Percentiles rank a stretch among this genome's conserved stretches.
Conservation (phyloP, 176 grass and related monocot genomes). For the Dactylis glomerata region DNA sequence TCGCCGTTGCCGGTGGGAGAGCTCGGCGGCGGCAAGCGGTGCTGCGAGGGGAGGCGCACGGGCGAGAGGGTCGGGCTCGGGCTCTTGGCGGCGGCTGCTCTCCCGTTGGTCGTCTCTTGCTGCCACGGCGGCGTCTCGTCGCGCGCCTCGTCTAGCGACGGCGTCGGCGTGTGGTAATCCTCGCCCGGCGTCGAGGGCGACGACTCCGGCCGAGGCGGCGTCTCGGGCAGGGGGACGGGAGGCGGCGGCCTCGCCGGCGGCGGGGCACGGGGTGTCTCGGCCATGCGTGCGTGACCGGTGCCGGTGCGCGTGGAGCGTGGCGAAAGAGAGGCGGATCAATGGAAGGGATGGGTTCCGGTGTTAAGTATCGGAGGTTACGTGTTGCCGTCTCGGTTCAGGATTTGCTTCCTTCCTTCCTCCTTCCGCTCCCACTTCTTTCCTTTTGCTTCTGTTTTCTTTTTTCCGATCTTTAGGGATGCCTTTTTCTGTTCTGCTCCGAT, state of each 20-base stretch:
- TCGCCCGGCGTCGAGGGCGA: conserved; percentile 29
- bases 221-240: conserved; percentile 5
- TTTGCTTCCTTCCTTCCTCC: conserved; percentile 15
- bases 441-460: not conserved
- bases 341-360: conserved; percentile 9
- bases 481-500: not conserved
- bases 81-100: conserved; percentile 17
- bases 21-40: not conserved
- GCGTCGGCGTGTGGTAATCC: conserved; percentile 42
- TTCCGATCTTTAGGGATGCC: not conserved
- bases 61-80: conserved; percentile 49
- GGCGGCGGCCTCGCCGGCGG: conserved; percentile 42
- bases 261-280: conserved; percentile 24
- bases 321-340: not conserved
- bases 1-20: conserved; percentile 5
- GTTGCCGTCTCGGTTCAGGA: conserved; percentile 12
- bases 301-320: not conserved
- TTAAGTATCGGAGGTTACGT: conserved; percentile 38
- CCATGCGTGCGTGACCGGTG: conserved; percentile 32
- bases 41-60: not conserved
- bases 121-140: conserved; percentile 14
- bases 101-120: not conserved
- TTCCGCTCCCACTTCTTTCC: not conserved
- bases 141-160: conserved; percentile 37
- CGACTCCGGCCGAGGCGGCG: conserved; percentile 4